A percentile compares a stretch with the other conserved stretches of the same genome.
phyloP scores from a whole-genome alignment of 805 yeast genomes.

The Candida andamanensis region DNA sequence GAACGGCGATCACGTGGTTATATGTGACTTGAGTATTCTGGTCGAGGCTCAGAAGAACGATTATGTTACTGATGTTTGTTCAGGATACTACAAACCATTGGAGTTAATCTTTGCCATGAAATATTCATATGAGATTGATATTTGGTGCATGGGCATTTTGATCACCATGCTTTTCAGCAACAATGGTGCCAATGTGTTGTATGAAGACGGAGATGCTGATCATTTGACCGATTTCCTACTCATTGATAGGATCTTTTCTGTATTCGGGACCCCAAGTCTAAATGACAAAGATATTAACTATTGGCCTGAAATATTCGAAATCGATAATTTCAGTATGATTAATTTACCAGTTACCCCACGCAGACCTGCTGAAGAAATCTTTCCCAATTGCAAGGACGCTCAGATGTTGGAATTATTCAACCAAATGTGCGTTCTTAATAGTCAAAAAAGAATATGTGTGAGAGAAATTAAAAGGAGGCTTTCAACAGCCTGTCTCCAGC shows the following conservation, averaged over 20 bases:
- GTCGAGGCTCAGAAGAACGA: constrained; percentile 9
- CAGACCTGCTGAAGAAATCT: constrained; percentile 3
- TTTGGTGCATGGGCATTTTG: constrained; percentile 69
- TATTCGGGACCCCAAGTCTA: constrained; percentile 60
- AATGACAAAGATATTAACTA: constrained; percentile 14
- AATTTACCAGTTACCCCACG: constrained; percentile 13
- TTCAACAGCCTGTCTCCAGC: too few species aligned
- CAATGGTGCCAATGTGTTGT: constrained; percentile 17
- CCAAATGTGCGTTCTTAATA: constrained; percentile 36
- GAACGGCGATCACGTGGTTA: constrained; percentile 19
- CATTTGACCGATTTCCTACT: constrained; percentile 52
- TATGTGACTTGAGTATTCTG: constrained; percentile 64
- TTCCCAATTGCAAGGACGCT: constrained; percentile 16
- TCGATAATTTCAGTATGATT: constrained; percentile 26
- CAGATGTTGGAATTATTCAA: constrained; percentile 24
- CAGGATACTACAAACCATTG: constrained; percentile 68
- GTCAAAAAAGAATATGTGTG: constrained; percentile 20
- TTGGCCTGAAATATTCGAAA: constrained; percentile 34
- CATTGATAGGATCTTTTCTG: constrained; percentile 46
- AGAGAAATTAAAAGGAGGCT: constrained; percentile 7
- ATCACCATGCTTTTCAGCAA: constrained; percentile 46
- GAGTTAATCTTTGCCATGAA: constrained; percentile 62
- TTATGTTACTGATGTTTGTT: constrained; percentile 55
- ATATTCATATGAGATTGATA: constrained; percentile 55
- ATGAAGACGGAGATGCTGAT: constrained; percentile 20